phyloP scores from a whole-genome alignment of 139 green algal genomes.

The Pleodorina starrii region DNA sequence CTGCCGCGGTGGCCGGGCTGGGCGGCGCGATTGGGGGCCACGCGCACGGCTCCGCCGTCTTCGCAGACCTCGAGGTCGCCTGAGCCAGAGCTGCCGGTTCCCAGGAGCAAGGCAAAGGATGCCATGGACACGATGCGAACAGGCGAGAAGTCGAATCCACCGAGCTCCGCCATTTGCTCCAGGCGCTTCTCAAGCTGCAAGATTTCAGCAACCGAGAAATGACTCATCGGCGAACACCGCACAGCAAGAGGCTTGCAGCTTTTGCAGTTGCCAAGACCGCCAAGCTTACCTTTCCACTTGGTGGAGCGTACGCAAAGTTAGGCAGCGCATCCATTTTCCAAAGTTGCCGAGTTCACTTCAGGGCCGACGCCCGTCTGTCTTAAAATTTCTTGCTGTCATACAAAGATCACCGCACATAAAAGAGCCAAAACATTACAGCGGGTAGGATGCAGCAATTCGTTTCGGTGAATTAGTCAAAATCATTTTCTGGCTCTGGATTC shows the following conservation, averaged over 20 bases:
- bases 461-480: too few relatives aligned
- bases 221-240: background rate
- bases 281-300: slow-evolving; percentile 25
- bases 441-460: too few relatives aligned
- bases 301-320: slow-evolving; percentile 1
- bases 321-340: background rate
- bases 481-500: too few relatives aligned
- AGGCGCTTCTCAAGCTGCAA: slow-evolving; percentile 17
- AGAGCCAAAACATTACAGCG: too few relatives aligned
- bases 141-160: background rate
- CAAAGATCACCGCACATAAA: too few relatives aligned
- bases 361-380: background rate
- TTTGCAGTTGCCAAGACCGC: background rate
- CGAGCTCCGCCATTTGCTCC: slow-evolving; percentile 10
- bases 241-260: background rate
- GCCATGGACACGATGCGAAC: background rate
- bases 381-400: too few relatives aligned
- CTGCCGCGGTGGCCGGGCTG: background rate
- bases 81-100: background rate
- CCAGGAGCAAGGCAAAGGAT: background rate
- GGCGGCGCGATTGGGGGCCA: background rate
- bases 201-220: background rate
- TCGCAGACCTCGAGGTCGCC: background rate
- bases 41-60: background rate
- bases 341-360: too few relatives aligned